A percentile compares a stretch with the other conserved stretches of the same genome.
These are phyloP conservation scores for Pseudozyma sp. DNA, from an alignment of 1,284 basidiomycete species.

Conservation along the genomic window DNA sequence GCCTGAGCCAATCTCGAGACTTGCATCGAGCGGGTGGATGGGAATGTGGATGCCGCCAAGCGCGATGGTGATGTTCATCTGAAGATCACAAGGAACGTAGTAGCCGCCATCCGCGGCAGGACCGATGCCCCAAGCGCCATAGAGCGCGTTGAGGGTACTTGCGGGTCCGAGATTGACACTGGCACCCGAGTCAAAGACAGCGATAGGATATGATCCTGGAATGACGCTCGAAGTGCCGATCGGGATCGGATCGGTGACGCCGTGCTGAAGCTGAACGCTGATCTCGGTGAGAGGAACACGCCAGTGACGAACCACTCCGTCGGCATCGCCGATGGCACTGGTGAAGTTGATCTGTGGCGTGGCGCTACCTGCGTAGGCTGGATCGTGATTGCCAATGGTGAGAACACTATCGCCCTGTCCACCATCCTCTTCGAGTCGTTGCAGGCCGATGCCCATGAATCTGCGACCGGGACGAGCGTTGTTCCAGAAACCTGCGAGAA, in stretches of 20 bases:
- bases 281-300: conserved; percentile 46
- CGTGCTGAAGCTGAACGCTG: conserved; percentile 40
- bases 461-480: conserved; percentile 37
- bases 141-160: conserved; percentile 55
- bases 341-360: conserved; percentile 41
- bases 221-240: conserved; percentile 42
- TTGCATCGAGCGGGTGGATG: conserved; percentile 62
- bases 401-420: conserved; percentile 57
- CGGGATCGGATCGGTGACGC: conserved; percentile 35
- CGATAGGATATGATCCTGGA: conserved; percentile 40
- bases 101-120: conserved; percentile 57
- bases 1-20: conserved; percentile 30
- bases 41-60: conserved; percentile 51
- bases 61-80: conserved; percentile 55
- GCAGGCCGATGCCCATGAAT: conserved; percentile 58
- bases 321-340: conserved; percentile 46
- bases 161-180: conserved; percentile 55
- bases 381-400: conserved; percentile 56
- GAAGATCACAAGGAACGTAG: conserved; percentile 59
- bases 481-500: conserved; percentile 59
- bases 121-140: conserved; percentile 61
- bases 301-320: conserved; percentile 57
- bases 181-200: conserved; percentile 54
- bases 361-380: conserved; percentile 42
- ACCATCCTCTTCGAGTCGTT: conserved; percentile 60